These are phyloP conservation scores for Tremella mesenterica DNA, from an alignment of 768 basidiomycete species.

Conservation along the genomic window DNA sequence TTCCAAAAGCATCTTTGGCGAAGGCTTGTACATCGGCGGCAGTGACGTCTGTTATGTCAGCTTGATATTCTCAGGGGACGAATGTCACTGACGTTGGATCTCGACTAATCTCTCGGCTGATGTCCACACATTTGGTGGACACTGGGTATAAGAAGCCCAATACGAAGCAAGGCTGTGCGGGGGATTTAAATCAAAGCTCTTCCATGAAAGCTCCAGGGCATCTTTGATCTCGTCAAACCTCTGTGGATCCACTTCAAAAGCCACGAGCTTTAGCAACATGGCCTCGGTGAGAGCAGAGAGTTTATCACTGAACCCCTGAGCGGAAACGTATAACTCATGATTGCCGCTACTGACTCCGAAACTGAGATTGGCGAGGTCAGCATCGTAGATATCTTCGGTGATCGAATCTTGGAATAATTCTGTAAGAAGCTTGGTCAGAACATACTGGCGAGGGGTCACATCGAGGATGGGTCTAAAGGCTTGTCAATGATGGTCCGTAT, in stretches of 20 bases:
- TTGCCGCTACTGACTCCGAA: constrained; percentile 50
- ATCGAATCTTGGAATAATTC: constrained; percentile 82
- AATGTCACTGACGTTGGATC: constrained; percentile 55
- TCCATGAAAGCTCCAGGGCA: constrained; percentile 62
- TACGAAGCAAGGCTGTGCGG: constrained; percentile 65
- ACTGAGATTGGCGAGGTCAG: constrained; percentile 75
- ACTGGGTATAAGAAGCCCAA: constrained; percentile 60
- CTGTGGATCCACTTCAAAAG: constrained; percentile 58
- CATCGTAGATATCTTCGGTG: constrained; percentile 84
- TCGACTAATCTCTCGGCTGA: constrained; percentile 65
- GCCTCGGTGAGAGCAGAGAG: constrained; percentile 60
- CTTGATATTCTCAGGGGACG: not conserved
- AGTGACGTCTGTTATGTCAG: constrained; percentile 54
- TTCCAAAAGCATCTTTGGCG: constrained; percentile 54
- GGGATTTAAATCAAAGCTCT: constrained; percentile 79
- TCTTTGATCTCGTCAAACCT: constrained; percentile 76
- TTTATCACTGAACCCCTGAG: constrained; percentile 90
- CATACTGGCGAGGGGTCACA: constrained; percentile 56
- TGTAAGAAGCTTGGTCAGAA: constrained; percentile 73
- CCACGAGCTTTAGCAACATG: constrained; percentile 61
- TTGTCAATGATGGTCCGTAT: not conserved
- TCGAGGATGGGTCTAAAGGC: constrained; percentile 44
- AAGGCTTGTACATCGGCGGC: constrained; percentile 62
- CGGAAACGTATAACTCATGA: too few relatives aligned
- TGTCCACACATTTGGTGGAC: constrained; percentile 61